A percentile compares a stretch with the other conserved stretches of the same genome.
Conservation (phyloP, 768 basidiomycete species). For the Lentinula detonsa region DNA sequence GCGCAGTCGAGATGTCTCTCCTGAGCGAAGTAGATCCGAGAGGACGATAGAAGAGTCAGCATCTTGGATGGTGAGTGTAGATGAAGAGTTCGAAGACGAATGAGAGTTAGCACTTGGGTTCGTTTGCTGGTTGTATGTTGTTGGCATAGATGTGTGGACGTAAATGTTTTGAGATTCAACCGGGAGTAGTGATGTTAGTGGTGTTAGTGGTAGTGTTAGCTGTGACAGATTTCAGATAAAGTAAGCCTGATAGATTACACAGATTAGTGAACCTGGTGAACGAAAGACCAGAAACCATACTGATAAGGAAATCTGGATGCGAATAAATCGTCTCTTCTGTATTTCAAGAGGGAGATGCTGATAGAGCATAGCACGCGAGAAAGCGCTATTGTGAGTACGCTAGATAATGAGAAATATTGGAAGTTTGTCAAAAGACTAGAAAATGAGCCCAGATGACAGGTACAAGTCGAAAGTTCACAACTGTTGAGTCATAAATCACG, state of each 20-base stretch:
- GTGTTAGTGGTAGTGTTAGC: background rate
- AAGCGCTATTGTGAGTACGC: too few species aligned
- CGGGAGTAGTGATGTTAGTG: background rate
- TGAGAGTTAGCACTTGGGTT: background rate
- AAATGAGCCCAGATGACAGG: background rate
- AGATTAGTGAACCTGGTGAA: background rate
- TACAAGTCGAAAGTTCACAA: background rate
- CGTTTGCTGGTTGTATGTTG: background rate
- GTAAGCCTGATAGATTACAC: background rate
- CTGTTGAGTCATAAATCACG: background rate
- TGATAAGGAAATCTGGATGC: background rate
- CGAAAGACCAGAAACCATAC: background rate
- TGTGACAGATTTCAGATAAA: background rate
- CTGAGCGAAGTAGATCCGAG: constrained; percentile 68
- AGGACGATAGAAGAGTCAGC: constrained; percentile 66
- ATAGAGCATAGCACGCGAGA: too few species aligned
- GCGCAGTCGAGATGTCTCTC: constrained; percentile 69
- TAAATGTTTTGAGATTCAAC: background rate
- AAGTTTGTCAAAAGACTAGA: too few species aligned
- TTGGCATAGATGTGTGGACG: background rate
- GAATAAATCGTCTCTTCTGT: too few species aligned
- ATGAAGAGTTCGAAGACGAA: background rate
- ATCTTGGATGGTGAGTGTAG: constrained; percentile 21
- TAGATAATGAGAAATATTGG: too few species aligned
- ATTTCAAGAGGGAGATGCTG: too few species aligned